Evolutionary conservation across 1,284 basidiomycete genomes (phyloP).

Genomic region (Ganoderma lingzhi): DNA sequence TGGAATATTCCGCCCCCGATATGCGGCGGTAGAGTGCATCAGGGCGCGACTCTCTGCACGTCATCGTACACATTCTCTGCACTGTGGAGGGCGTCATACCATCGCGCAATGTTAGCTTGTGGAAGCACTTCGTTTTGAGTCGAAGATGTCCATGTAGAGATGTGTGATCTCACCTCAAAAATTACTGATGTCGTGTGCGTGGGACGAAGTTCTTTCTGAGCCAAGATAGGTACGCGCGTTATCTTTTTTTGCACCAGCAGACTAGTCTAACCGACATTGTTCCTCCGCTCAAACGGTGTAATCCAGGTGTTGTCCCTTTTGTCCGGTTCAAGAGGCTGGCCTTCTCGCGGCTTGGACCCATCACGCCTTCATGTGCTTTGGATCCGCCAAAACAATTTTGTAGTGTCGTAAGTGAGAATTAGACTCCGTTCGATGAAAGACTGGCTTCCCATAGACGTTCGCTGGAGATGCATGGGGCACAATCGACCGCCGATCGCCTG

Average conservation of each 20-base stretch:
- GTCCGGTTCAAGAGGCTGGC: not conserved
- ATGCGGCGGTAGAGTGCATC: slow-evolving; percentile 1
- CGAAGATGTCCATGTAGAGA: too few species aligned
- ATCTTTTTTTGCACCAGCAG: not conserved
- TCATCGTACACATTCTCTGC: not conserved
- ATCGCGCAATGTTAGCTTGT: too few species aligned
- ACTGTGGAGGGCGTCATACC: not conserved
- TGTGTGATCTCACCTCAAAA: not conserved
- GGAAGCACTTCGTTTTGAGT: too few species aligned
- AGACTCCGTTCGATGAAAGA: not conserved
- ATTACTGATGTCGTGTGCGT: not conserved
- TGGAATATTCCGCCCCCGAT: not conserved
- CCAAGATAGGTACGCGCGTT: not conserved
- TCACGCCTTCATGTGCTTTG: not conserved
- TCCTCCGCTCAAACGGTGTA: not conserved
- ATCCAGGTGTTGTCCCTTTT: not conserved
- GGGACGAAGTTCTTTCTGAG: not conserved
- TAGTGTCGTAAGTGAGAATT: not conserved
- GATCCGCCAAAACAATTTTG: not conserved
- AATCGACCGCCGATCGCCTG: not conserved
- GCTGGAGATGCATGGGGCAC: not conserved
- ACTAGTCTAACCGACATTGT: not conserved
- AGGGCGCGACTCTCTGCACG: not conserved
- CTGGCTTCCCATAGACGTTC: too few species aligned
- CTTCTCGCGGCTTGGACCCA: not conserved